Conservation (phyloP, 257 asterid genomes). For the Przewalskia tangutica region DNA sequence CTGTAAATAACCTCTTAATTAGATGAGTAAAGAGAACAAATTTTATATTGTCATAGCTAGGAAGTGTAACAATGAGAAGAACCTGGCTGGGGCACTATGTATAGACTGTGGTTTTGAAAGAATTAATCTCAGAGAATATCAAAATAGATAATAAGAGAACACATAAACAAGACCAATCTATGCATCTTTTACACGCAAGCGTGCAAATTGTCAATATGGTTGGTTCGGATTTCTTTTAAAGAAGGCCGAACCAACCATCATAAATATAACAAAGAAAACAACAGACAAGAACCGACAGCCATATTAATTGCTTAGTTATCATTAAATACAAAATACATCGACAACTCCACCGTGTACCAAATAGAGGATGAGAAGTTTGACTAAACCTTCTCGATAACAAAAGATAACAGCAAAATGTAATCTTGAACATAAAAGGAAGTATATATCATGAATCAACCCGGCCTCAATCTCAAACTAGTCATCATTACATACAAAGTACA, state of each 20-base stretch:
- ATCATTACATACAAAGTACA: background rate
- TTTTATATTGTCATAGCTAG: background rate
- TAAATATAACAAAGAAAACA: background rate
- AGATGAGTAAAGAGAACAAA: background rate
- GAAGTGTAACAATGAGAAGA: background rate
- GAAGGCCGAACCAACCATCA: background rate
- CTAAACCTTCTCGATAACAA: constrained; percentile 1
- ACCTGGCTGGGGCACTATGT: background rate
- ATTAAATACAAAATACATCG: background rate
- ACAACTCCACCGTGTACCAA: background rate
- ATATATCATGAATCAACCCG: too few species aligned
- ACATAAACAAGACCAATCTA: background rate
- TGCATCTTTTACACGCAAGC: background rate
- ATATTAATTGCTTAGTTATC: background rate
- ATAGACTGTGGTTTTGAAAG: background rate
- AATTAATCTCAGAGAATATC: background rate
- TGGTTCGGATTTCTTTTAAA: background rate
- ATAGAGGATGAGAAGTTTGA: background rate
- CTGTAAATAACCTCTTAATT: constrained; percentile 32
- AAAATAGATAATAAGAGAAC: background rate
- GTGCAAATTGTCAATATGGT: background rate
- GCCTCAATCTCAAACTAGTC: background rate
- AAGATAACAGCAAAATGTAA: background rate
- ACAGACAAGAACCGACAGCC: background rate
- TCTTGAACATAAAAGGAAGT: background rate